These are phyloP conservation scores for Wakefieldia striispora DNA, from an alignment of 768 basidiomycete species.

Conservation along the genomic window DNA sequence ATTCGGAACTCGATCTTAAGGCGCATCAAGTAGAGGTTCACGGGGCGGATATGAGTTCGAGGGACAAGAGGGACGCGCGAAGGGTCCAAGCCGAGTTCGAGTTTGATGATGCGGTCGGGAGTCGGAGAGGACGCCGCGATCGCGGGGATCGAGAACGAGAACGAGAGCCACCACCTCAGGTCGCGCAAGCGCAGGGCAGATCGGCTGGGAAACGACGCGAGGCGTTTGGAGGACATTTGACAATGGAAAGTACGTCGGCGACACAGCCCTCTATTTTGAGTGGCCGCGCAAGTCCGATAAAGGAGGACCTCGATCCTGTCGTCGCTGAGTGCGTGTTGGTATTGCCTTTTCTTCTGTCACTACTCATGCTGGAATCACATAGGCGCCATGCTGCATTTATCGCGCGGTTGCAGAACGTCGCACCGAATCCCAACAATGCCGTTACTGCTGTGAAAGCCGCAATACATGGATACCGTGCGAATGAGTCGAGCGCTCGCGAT, in stretches of 20 bases:
- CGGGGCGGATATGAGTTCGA: slow-evolving; percentile 66
- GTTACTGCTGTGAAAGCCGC: slow-evolving; percentile 68
- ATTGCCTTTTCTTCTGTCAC: not conserved
- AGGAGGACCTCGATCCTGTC: slow-evolving; percentile 51
- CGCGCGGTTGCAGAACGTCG: slow-evolving; percentile 55
- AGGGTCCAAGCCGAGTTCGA: slow-evolving; percentile 65
- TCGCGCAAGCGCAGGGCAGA: slow-evolving; percentile 28
- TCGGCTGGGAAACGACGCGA: slow-evolving; percentile 49
- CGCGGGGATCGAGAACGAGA: slow-evolving; percentile 53
- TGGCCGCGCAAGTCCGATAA: slow-evolving; percentile 31
- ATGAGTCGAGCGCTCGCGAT: slow-evolving; percentile 80
- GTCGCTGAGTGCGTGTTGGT: slow-evolving; percentile 47
- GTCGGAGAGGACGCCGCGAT: slow-evolving; percentile 46
- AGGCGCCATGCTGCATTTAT: slow-evolving; percentile 72
- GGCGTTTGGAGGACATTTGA: slow-evolving; percentile 61
- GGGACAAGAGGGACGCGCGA: slow-evolving; percentile 66
- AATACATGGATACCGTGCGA: slow-evolving; percentile 71
- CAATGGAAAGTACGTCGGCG: slow-evolving; percentile 32
- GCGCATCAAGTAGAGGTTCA: slow-evolving; percentile 90
- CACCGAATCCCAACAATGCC: slow-evolving; percentile 56
- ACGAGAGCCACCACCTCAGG: slow-evolving; percentile 32
- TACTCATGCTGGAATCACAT: not conserved
- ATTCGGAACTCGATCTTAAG: slow-evolving; percentile 80
- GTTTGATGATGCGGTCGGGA: slow-evolving; percentile 56
- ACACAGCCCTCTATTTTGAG: slow-evolving; percentile 20